Evolutionary conservation across 768 basidiomycete genomes (phyloP), one percentile per base, ranked within the genome.

Genomic region (Leucosporidium yakuticum): DNA sequence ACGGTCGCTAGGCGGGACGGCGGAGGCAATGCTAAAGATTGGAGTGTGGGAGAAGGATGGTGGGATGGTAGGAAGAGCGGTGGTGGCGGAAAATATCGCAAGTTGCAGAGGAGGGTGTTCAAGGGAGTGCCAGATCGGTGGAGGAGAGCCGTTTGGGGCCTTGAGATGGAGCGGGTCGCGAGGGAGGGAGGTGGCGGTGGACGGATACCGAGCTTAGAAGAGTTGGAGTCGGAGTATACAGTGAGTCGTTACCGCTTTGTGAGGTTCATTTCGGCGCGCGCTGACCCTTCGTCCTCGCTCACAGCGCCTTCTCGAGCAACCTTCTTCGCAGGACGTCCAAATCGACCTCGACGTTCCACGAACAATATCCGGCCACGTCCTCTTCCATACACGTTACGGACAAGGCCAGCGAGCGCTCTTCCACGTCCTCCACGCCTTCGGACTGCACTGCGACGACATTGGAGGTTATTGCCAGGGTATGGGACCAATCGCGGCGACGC

Each of bases 381-480:
- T 94, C 82, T 99, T 98, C 76, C 85, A 87, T 73, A 99, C 96
- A 59, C 84, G 96, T 71, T 99, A 99, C 79, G 96, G 96, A 60
- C 85, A 88, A 68, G 96, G 94, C 12, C 95, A 99, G 84, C 87
- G 95, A 17, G 89, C 90, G 6, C 82, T 99, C 17, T 98, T 98
- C 79, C 92, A 91, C 77, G 91, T 96, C 65, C 83, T 98, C 32
- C 96, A 98, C 78, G 70, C 85, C 60, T 93, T 96, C 77, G 94
- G 92, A 2, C 82, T 94, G 25, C 82, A 83, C n/a, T 97, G 95
- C 79, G 78, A 81, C 23, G 81, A 84, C 17, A 64, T 69, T 4
- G 72, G 96, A 69, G 95, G 95, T 21, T 99, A 99, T 77, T 93
- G 94, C 50, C 96, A 99, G 80, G 96, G 96, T 68, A 99, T 99